Percentiles rank a stretch among this genome's conserved stretches.
phyloP scores from a whole-genome alignment of 2,329 filamentous ascomycete species.

The Trichoderma harzianum region DNA sequence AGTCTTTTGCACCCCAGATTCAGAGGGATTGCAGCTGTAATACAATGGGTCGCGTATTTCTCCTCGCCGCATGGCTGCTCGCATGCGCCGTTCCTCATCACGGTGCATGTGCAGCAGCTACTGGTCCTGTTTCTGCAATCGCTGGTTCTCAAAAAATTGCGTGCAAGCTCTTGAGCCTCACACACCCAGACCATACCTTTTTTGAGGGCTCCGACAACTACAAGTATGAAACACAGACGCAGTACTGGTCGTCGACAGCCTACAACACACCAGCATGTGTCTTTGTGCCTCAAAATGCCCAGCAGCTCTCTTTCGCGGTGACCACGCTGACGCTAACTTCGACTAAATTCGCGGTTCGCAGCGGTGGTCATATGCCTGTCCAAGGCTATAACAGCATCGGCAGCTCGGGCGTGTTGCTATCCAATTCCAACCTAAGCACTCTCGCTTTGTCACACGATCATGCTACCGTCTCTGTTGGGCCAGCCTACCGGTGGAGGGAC shows the following conservation, averaged over 20 bases:
- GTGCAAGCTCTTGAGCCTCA: slow-evolving; percentile 2
- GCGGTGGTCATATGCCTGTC: slow-evolving; percentile 18
- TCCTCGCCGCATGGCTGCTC: background rate
- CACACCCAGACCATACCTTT: background rate
- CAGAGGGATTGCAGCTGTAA: background rate
- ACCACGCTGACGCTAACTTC: background rate
- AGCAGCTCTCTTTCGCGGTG: background rate
- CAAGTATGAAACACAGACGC: slow-evolving; percentile 1
- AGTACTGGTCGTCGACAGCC: background rate
- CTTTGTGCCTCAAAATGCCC: background rate
- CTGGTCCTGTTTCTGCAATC: slow-evolving; percentile 1
- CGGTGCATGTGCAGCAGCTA: background rate
- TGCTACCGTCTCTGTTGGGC: slow-evolving; percentile 40
- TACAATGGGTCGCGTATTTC: background rate
- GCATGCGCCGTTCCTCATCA: background rate
- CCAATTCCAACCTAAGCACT: background rate
- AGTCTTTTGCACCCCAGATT: background rate
- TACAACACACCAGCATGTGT: background rate
- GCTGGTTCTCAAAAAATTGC: background rate
- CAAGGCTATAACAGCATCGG: slow-evolving; percentile 22
- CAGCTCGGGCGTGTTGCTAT: background rate
- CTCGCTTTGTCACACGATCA: background rate
- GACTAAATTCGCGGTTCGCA: slow-evolving; percentile 20
- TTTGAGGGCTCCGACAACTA: background rate
- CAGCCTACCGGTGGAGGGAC: slow-evolving; percentile 41